Evolutionary conservation across 164 flowering plant species (phyloP), one percentile per base, ranked within the genome.

Genomic region (Stephania japonica): DNA sequence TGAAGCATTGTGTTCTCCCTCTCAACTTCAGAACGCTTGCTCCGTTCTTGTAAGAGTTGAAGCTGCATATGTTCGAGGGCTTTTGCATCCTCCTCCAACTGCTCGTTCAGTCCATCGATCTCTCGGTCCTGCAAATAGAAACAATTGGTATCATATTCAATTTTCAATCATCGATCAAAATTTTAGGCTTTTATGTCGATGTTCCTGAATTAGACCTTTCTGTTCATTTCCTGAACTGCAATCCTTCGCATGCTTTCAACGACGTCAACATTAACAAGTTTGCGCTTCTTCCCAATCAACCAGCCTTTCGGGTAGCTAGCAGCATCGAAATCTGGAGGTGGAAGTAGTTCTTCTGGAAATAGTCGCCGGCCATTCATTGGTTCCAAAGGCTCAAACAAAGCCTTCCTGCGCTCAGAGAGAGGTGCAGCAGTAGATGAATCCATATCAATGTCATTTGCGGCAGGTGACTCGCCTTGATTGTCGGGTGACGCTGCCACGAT

Each of bases 251-350:
- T 94, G 81, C 95, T 92, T 77, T 94, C 98, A 21, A 94, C 98
- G 42, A 94, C 97, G 77, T 94, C 97, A n/a, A 91, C 97, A 79
- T 94, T 94, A 5, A 94, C 98, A 10, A 94, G 89, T 87, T 94
- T 94, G 27, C 98, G 85, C 81, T 88, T 94, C 91, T 94, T 94
- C 11, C 98, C 97, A n/a, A 90, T 78, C 75, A 94, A 77, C 97
- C 98, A 94, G 24, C 97, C 97, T 67, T 73, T 77, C 0, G 98
- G 98, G 71, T 94, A 92, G 74, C 70, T 78, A 32, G 98, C 83
- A 3, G 89, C 12, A n/a, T 94, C 98, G 50, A 94, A 94, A 75
- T 94, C 98, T 0, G 97, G 98, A 10, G 98, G 98, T 7, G 97
- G 98, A 13, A 92, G 89, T 70, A 94, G 73, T 27, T 84, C 73